These are phyloP conservation scores for Rhodotorula glutinis DNA, from an alignment of 1,284 basidiomycete genomes.

Conservation along the genomic window DNA sequence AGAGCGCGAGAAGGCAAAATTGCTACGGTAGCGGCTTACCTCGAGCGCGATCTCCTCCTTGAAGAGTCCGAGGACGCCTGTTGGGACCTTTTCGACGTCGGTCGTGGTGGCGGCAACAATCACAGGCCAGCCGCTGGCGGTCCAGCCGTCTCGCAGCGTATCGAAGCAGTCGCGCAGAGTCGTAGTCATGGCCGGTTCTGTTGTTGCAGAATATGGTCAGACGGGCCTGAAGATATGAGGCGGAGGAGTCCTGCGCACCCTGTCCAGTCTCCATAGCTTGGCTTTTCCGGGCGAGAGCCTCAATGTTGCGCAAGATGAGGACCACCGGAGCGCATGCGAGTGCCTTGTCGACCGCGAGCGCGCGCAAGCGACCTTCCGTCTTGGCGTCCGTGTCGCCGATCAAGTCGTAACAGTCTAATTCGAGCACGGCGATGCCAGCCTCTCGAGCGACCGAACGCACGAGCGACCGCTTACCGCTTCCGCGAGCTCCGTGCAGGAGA, in stretches of 20 bases:
- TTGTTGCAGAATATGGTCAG: not conserved
- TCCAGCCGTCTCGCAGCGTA: conserved; percentile 57
- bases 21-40: conserved; percentile 53
- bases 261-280: conserved; percentile 66
- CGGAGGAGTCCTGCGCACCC: conserved; percentile 52
- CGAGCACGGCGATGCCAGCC: conserved; percentile 73
- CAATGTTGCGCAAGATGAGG: conserved; percentile 75
- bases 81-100: conserved; percentile 65
- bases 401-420: conserved; percentile 84
- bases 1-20: not conserved
- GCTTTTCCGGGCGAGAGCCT: conserved; percentile 72
- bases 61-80: conserved; percentile 69
- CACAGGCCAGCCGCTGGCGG: conserved; percentile 62
- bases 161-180: conserved; percentile 67
- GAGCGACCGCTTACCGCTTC: conserved; percentile 68
- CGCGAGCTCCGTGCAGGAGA: conserved; percentile 69
- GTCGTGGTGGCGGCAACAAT: conserved; percentile 72
- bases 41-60: conserved; percentile 81
- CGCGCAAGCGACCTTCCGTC: conserved; percentile 71
- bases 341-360: conserved; percentile 71
- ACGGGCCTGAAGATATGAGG: conserved; percentile 25
- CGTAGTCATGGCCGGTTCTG: conserved; percentile 63
- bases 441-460: conserved; percentile 57
- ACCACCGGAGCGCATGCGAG: conserved; percentile 78
- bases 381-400: conserved; percentile 75